A percentile compares a stretch with the other conserved stretches of the same genome.
These are phyloP conservation scores for Cladosporium sp. DNA, from an alignment of 2,329 filamentous ascomycete genomes.

Conservation along the genomic window DNA sequence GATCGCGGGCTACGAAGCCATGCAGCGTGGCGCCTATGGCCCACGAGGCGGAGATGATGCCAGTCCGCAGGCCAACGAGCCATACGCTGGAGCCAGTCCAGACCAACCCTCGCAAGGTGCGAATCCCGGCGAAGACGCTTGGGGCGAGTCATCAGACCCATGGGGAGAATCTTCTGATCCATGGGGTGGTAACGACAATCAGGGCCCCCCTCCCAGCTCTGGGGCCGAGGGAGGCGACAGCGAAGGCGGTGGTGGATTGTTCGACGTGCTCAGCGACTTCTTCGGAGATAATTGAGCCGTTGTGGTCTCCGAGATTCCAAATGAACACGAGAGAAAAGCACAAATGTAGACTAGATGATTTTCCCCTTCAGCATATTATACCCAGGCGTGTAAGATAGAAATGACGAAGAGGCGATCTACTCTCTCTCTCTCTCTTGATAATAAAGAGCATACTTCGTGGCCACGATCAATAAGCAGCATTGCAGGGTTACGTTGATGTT, in stretches of 20 bases:
- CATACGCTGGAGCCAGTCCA: conserved; percentile 26
- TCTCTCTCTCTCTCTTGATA: background rate
- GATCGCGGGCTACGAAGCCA: conserved; percentile 64
- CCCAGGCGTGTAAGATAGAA: conserved; percentile 1
- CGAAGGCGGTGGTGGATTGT: conserved; percentile 34
- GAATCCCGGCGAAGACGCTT: conserved; percentile 26
- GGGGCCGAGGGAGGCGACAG: conserved; percentile 23
- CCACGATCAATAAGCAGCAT: background rate
- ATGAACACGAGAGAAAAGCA: background rate
- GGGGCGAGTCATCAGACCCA: conserved; percentile 29
- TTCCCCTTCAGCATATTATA: conserved; percentile 5
- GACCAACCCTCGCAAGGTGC: conserved; percentile 7
- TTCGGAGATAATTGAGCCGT: conserved; percentile 17
- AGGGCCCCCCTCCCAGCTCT: conserved; percentile 4
- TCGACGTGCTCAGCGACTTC: conserved; percentile 26
- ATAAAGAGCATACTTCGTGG: background rate
- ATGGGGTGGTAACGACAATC: conserved; percentile 27
- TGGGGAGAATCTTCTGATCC: conserved; percentile 37
- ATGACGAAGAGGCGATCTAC: background rate
- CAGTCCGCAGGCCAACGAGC: conserved; percentile 35
- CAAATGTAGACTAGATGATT: background rate
- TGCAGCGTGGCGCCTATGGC: conserved; percentile 53
- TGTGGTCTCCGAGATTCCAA: background rate
- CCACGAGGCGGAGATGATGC: conserved; percentile 32
- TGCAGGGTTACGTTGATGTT: no score